Conservation (phyloP, 129 eudicot species). For the Lonicera japonica region DNA sequence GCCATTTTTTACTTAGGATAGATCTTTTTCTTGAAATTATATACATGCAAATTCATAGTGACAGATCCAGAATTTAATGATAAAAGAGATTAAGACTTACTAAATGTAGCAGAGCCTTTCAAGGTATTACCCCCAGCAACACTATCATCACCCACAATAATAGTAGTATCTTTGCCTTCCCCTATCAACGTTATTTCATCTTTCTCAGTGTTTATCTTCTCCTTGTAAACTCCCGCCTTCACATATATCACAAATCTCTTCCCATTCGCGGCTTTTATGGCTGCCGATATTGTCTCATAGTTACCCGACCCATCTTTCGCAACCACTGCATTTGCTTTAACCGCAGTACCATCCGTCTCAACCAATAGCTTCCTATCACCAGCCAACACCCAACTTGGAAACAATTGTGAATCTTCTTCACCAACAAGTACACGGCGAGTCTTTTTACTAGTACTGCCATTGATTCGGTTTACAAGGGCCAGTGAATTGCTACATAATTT, state of each 20-base stretch:
- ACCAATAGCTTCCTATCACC: slow-evolving; percentile 18
- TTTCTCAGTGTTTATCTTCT: slow-evolving; percentile 29
- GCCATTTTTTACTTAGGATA: too few relatives aligned
- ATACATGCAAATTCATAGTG: too few relatives aligned
- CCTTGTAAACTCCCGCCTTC: slow-evolving; percentile 55
- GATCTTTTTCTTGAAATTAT: too few relatives aligned
- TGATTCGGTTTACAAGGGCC: slow-evolving; percentile 24
- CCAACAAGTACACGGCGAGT: not conserved
- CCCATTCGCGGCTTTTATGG: slow-evolving; percentile 33
- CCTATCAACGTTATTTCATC: slow-evolving; percentile 34
- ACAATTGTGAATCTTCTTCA: slow-evolving; percentile 9
- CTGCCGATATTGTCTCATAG: slow-evolving; percentile 38
- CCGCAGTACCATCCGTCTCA: slow-evolving; percentile 11
- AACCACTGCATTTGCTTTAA: slow-evolving; percentile 35
- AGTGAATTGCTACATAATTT: slow-evolving; percentile 30
- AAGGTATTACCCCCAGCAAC: slow-evolving; percentile 11
- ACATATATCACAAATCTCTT: slow-evolving; percentile 36
- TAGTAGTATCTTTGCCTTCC: slow-evolving; percentile 38
- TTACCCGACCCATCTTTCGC: slow-evolving; percentile 72
- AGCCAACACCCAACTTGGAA: slow-evolving; percentile 27
- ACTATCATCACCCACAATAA: slow-evolving; percentile 3
- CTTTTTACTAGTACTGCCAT: not conserved
- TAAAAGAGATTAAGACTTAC: too few relatives aligned
- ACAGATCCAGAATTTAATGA: too few relatives aligned
- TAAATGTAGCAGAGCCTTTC: slow-evolving; percentile 9